Evolutionary conservation across 805 yeast genomes (phyloP).

Genomic region (Helenozyma rhizophorensis): DNA sequence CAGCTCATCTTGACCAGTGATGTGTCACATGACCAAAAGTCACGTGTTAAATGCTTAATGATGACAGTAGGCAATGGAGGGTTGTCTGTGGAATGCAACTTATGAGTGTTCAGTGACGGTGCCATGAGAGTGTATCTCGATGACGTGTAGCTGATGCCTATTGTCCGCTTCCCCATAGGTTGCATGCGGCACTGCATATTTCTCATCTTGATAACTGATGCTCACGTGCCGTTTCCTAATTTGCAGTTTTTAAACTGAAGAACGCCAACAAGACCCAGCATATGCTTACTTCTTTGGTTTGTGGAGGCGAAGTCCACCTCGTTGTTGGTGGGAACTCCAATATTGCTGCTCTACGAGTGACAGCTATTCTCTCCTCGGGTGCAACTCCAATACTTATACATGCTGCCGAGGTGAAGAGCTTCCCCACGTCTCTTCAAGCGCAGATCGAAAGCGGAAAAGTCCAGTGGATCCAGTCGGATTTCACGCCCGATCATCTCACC

Average conservation of each 20-base stretch:
- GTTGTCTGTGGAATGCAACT: too few species aligned
- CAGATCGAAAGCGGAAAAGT: slow-evolving; percentile 23
- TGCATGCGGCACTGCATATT: too few species aligned
- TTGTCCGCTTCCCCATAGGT: too few species aligned
- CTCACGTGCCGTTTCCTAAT: slow-evolving; percentile 2
- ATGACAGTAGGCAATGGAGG: too few species aligned
- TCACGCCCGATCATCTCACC: slow-evolving; percentile 42
- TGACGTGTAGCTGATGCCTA: too few species aligned
- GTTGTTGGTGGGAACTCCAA: slow-evolving; percentile 48
- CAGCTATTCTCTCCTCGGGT: slow-evolving; percentile 46
- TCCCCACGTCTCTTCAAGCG: slow-evolving; percentile 22
- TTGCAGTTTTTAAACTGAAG: slow-evolving; percentile 1
- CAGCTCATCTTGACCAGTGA: not conserved
- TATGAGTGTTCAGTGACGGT: too few species aligned
- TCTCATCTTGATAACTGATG: not conserved
- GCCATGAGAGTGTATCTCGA: too few species aligned
- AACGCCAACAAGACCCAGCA: not conserved
- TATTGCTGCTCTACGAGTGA: slow-evolving; percentile 45
- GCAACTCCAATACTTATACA: slow-evolving; percentile 51
- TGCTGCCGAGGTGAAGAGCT: slow-evolving; percentile 17
- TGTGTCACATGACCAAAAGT: too few species aligned
- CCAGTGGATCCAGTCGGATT: slow-evolving; percentile 16
- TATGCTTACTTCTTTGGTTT: slow-evolving; percentile 23
- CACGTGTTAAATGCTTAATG: too few species aligned
- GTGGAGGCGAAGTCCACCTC: slow-evolving; percentile 51